Evolutionary conservation across 1,284 basidiomycete species (phyloP).

Genomic region (Phenoliferia sp.): DNA sequence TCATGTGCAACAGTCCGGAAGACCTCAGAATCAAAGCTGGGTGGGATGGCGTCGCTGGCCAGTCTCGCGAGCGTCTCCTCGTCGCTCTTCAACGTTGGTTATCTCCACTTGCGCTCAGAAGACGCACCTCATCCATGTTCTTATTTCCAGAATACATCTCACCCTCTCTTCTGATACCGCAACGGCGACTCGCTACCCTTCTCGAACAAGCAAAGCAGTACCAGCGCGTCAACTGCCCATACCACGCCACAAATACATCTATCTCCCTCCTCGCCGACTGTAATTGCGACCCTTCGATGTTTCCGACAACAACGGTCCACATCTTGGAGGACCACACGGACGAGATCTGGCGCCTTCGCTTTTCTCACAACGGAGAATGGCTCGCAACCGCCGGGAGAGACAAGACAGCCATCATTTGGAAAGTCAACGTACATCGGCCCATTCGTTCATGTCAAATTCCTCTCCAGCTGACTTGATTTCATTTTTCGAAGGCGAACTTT

Average conservation of each 20-base stretch:
- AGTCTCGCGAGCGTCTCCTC: conserved; percentile 71
- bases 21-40: conserved; percentile 74
- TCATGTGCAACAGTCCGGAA: conserved; percentile 81
- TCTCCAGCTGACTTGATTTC: conserved; percentile 41
- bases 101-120: neutral
- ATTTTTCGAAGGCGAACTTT: conserved; percentile 54
- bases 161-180: conserved; percentile 85
- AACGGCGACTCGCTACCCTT: conserved; percentile 74
- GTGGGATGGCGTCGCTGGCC: conserved; percentile 84
- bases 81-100: conserved; percentile 69
- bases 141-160: conserved; percentile 67
- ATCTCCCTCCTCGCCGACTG: conserved; percentile 86
- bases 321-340: conserved; percentile 80
- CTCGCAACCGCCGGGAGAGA: conserved; percentile 87
- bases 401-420: conserved; percentile 83
- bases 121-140: neutral
- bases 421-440: conserved; percentile 57
- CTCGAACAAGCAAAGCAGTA: conserved; percentile 78
- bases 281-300: conserved; percentile 64
- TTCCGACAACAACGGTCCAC: conserved; percentile 78
- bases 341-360: conserved; percentile 92
- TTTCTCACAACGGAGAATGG: conserved; percentile 81
- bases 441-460: no score
- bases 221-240: conserved; percentile 72
- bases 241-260: conserved; percentile 61